These are phyloP conservation scores for Urochloa ruziziensis DNA, from an alignment of 176 grass and related monocot genomes.

Conservation along the genomic window DNA sequence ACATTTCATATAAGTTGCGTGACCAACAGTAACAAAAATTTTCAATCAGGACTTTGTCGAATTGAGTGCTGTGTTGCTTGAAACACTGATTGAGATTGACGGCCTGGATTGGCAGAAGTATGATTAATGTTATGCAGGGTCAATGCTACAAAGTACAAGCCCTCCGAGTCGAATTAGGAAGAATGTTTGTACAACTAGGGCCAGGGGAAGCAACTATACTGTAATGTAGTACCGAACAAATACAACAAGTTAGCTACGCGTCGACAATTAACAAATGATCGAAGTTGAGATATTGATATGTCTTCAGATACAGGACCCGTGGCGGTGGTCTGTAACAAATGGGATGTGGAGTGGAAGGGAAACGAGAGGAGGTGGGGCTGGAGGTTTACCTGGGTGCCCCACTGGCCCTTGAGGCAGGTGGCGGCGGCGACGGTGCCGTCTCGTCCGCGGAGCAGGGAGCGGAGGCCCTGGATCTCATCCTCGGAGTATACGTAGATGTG, in stretches of 20 bases:
- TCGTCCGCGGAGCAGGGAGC: slow-evolving; percentile 65
- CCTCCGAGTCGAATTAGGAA: neutral
- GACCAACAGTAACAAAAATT: neutral
- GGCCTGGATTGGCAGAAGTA: neutral
- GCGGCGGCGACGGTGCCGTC: slow-evolving; percentile 48
- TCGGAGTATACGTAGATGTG: slow-evolving; percentile 83
- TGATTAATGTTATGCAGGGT: neutral
- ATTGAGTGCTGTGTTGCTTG: neutral
- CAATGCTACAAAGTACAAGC: neutral
- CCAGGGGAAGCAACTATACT: neutral
- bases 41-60: neutral
- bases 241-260: neutral
- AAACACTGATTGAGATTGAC: no score
- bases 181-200: neutral
- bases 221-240: neutral
- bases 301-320: neutral
- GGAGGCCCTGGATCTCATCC: slow-evolving; percentile 71
- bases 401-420: slow-evolving; percentile 91
- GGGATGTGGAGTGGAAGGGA: neutral
- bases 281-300: neutral
- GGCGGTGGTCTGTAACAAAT: neutral
- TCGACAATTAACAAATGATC: neutral
- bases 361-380: neutral
- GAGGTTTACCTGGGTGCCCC: slow-evolving; percentile 78
- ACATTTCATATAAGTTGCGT: neutral